Conservation (phyloP, 129 eudicot species). For the Ambrosia trifida region DNA sequence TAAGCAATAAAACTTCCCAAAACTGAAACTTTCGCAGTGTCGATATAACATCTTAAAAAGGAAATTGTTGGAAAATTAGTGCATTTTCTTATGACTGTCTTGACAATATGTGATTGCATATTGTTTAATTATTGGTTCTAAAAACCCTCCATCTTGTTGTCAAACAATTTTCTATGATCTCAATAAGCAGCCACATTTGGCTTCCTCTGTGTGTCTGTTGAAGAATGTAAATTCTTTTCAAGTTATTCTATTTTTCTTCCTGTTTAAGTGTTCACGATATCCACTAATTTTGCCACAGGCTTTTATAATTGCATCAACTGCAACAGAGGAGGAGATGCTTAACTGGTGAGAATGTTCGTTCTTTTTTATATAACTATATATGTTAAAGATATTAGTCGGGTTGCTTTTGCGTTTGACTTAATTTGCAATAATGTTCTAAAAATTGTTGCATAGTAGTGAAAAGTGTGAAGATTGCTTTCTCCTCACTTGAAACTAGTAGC, state of each 20-base stretch:
- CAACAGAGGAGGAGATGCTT: conserved; percentile 62
- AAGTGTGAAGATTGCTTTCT: no score
- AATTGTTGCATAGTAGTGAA: no score
- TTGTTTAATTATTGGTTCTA: background rate
- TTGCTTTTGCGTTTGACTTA: no score
- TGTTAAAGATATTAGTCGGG: background rate
- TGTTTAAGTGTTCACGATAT: background rate
- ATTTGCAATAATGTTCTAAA: no score
- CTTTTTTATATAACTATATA: conserved; percentile 18
- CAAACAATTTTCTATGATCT: conserved; percentile 2
- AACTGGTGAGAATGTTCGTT: conserved; percentile 44
- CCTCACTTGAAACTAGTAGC: no score
- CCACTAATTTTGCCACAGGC: conserved; percentile 42
- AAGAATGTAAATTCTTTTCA: conserved; percentile 11
- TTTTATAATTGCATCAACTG: conserved; percentile 65
- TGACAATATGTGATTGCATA: background rate
- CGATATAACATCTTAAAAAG: background rate
- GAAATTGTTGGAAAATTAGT: background rate
- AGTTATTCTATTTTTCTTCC: background rate
- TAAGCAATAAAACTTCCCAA: background rate
- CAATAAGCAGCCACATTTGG: background rate
- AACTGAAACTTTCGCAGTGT: background rate
- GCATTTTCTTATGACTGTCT: background rate
- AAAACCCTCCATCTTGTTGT: background rate
- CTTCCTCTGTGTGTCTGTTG: background rate